Conservation (phyloP, 2,329 filamentous ascomycete species). For the Aureobasidium vineae region DNA sequence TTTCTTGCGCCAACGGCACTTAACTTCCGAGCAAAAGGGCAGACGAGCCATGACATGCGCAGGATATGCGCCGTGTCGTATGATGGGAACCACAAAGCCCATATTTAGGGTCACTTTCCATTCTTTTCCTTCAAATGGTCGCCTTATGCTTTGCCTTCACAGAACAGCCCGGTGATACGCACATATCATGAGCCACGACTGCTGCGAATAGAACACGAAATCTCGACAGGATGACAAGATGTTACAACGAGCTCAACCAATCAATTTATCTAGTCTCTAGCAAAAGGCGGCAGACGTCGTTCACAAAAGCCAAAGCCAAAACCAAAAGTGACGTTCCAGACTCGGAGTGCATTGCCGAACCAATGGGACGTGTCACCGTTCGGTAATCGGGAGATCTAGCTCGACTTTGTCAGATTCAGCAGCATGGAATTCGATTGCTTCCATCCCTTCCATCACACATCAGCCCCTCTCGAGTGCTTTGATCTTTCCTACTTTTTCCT, state of each 20-base stretch:
- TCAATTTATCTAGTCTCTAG: neutral
- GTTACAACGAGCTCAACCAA: neutral
- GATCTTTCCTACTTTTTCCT: too few relatives aligned
- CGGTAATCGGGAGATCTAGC: constrained; percentile 19
- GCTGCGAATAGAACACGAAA: too few relatives aligned
- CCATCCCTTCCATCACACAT: neutral
- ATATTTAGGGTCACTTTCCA: neutral
- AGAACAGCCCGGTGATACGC: neutral
- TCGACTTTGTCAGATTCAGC: constrained; percentile 14
- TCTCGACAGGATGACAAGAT: neutral
- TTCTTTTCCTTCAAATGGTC: neutral
- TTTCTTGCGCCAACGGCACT: neutral
- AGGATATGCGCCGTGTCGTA: neutral
- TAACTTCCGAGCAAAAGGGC: neutral
- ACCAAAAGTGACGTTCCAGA: neutral
- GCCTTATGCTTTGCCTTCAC: neutral
- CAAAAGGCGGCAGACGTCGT: neutral
- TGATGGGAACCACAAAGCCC: neutral
- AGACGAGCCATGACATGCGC: neutral
- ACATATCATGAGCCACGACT: neutral
- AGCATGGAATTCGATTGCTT: constrained; percentile 12
- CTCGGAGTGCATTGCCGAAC: neutral
- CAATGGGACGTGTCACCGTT: constrained; percentile 8
- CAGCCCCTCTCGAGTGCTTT: too few relatives aligned
- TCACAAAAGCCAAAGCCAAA: neutral